Percentiles rank a stretch among this genome's conserved stretches.
Evolutionary conservation across 1,139 yeast genomes (phyloP).

Genomic region (Blastobotrys indianensis): DNA sequence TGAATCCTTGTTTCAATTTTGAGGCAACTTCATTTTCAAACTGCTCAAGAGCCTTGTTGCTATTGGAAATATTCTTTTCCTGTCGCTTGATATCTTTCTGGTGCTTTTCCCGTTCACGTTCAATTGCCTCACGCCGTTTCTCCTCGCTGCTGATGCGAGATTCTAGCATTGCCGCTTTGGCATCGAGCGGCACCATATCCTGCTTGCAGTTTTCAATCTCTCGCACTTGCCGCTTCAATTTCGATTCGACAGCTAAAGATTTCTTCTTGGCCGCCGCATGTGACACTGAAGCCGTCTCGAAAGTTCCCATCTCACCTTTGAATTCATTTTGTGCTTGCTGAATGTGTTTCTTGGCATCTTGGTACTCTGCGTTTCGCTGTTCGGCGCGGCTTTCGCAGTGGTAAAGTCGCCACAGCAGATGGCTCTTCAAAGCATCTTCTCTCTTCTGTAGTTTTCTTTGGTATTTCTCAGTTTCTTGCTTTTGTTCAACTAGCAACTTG

Average conservation of each 20-base stretch:
- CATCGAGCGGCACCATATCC: slow-evolving; percentile 50
- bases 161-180: slow-evolving; percentile 46
- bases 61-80: slow-evolving; percentile 46
- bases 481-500: slow-evolving; percentile 72
- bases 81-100: slow-evolving; percentile 39
- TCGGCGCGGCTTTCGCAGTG: slow-evolving; percentile 52
- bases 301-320: slow-evolving; percentile 14
- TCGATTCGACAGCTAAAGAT: slow-evolving; percentile 39
- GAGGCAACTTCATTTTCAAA: slow-evolving; percentile 41
- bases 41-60: slow-evolving; percentile 39
- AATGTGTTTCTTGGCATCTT: slow-evolving; percentile 14
- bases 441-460: slow-evolving; percentile 47
- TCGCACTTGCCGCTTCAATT: slow-evolving; percentile 37
- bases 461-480: slow-evolving; percentile 64
- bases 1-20: slow-evolving; percentile 25
- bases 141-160: slow-evolving; percentile 46
- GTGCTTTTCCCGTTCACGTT: slow-evolving; percentile 52
- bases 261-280: slow-evolving; percentile 22
- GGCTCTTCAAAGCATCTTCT: slow-evolving; percentile 42
- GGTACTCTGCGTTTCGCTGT: slow-evolving; percentile 18
- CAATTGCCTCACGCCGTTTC: slow-evolving; percentile 49
- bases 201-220: slow-evolving; percentile 44
- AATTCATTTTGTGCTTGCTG: slow-evolving; percentile 34
- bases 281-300: slow-evolving; percentile 16
- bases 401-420: slow-evolving; percentile 59